These are phyloP conservation scores for Clitoria ternatea DNA, from an alignment of 306 rosid species.

Conservation along the genomic window DNA sequence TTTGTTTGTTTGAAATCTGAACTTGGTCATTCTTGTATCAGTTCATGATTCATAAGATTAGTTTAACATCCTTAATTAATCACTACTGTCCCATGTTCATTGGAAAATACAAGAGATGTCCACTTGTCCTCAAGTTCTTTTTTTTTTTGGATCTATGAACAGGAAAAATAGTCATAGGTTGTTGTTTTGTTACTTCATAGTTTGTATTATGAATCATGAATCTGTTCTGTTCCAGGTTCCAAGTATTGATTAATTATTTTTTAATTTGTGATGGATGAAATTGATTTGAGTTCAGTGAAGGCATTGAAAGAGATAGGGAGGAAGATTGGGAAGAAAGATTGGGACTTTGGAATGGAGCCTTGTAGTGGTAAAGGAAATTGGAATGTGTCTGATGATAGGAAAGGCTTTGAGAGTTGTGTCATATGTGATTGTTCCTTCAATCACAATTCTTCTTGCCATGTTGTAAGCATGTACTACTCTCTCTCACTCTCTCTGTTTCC, in stretches of 20 bases:
- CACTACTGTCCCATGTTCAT: not conserved
- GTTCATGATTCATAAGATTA: slow-evolving; percentile 4
- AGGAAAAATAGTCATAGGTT: not conserved
- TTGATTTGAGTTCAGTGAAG: slow-evolving; percentile 46
- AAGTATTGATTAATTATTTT: not conserved
- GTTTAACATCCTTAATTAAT: not conserved
- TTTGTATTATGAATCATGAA: not conserved
- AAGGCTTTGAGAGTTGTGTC: slow-evolving; percentile 55
- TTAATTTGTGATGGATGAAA: not conserved
- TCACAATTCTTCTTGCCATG: slow-evolving; percentile 62
- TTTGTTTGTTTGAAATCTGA: not conserved
- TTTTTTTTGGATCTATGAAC: not conserved
- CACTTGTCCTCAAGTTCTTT: not conserved
- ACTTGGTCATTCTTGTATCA: too few species aligned
- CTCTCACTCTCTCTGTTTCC: not conserved
- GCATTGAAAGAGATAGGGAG: slow-evolving; percentile 66
- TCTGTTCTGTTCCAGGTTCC: not conserved
- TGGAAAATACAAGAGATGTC: not conserved
- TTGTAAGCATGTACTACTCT: slow-evolving; percentile 61
- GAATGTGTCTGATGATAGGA: slow-evolving; percentile 37
- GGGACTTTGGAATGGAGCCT: slow-evolving; percentile 78
- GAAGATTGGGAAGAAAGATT: slow-evolving; percentile 76
- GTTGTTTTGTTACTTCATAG: not conserved
- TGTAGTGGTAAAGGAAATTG: slow-evolving; percentile 72
- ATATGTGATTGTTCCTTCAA: slow-evolving; percentile 66